Evolutionary conservation across 768 basidiomycete genomes (phyloP).

Genomic region (Suillus luteus): DNA sequence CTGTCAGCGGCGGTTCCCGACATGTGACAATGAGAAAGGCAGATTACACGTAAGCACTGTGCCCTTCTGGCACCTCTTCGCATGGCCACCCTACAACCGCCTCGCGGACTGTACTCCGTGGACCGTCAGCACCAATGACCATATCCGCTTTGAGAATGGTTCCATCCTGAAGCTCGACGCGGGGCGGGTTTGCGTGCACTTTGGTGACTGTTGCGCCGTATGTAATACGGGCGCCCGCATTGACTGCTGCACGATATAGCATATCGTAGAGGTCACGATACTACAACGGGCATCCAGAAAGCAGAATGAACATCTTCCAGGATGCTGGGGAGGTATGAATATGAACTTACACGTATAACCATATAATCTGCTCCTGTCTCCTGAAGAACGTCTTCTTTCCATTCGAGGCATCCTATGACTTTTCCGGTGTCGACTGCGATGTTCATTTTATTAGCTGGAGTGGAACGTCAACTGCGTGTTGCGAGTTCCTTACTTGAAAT

Average conservation of each 20-base stretch:
- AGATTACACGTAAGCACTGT: slow-evolving; percentile 48
- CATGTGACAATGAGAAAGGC: slow-evolving; percentile 14
- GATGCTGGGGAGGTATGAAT: neutral
- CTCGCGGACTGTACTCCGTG: slow-evolving; percentile 43
- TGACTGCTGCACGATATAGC: slow-evolving; percentile 47
- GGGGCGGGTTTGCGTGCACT: slow-evolving; percentile 35
- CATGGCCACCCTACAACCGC: slow-evolving; percentile 37
- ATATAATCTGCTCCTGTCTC: slow-evolving; percentile 57
- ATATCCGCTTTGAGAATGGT: slow-evolving; percentile 52
- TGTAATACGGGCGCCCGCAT: slow-evolving; percentile 52
- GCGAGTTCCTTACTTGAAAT: slow-evolving; percentile 22
- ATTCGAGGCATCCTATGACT: slow-evolving; percentile 46
- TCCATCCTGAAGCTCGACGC: slow-evolving; percentile 43
- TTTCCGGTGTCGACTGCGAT: slow-evolving; percentile 46
- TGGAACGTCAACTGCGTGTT: neutral
- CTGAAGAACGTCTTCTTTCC: slow-evolving; percentile 50
- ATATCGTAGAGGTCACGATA: slow-evolving; percentile 55
- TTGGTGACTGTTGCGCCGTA: slow-evolving; percentile 42
- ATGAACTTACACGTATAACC: slow-evolving; percentile 46
- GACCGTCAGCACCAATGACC: slow-evolving; percentile 66
- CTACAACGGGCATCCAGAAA: slow-evolving; percentile 30
- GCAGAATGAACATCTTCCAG: slow-evolving; percentile 9
- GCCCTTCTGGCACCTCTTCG: slow-evolving; percentile 28
- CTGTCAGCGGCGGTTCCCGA: slow-evolving; percentile 7
- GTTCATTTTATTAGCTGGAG: slow-evolving; percentile 6